Percentiles rank a stretch among this genome's conserved stretches.
Evolutionary conservation across 108 stramenopile genomes (phyloP).

Genomic region (Discostella stelligeroides): DNA sequence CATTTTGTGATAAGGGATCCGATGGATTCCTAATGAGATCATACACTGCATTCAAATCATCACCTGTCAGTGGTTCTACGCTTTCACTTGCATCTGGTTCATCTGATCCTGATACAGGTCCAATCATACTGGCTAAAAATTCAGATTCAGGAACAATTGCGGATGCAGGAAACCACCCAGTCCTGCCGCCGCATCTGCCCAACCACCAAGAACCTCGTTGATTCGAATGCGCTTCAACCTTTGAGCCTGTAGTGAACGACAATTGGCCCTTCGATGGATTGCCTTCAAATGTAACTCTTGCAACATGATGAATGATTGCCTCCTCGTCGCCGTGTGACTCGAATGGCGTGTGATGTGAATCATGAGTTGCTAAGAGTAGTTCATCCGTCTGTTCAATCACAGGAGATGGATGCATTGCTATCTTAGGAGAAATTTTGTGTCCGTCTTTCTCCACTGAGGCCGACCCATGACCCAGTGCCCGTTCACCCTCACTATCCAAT

Average conservation of each 20-base stretch:
- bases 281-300: conserved; percentile 46
- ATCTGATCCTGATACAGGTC: conserved; percentile 9
- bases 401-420: no score
- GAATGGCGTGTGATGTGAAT: neutral
- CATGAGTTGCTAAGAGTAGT: no score
- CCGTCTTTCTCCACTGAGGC: neutral
- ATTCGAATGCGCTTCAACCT: conserved; percentile 49
- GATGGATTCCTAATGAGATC: conserved; percentile 55
- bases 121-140: conserved; percentile 21
- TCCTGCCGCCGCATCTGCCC: conserved; percentile 44
- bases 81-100: conserved; percentile 21
- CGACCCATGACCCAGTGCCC: neutral
- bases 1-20: conserved; percentile 28
- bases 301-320: conserved; percentile 48
- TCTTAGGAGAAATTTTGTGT: no score
- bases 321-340: conserved; percentile 32
- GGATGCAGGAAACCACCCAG: conserved; percentile 51
- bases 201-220: conserved; percentile 56
- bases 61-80: conserved; percentile 21
- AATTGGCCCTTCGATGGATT: conserved; percentile 43
- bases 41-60: conserved; percentile 39
- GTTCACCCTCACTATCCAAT: no score
- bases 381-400: neutral
- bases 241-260: conserved; percentile 44
- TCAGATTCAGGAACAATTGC: conserved; percentile 51